Conservation (phyloP, 225 moss, liverwort and hornwort genomes). For the Rhytidiadelphus loreus region DNA sequence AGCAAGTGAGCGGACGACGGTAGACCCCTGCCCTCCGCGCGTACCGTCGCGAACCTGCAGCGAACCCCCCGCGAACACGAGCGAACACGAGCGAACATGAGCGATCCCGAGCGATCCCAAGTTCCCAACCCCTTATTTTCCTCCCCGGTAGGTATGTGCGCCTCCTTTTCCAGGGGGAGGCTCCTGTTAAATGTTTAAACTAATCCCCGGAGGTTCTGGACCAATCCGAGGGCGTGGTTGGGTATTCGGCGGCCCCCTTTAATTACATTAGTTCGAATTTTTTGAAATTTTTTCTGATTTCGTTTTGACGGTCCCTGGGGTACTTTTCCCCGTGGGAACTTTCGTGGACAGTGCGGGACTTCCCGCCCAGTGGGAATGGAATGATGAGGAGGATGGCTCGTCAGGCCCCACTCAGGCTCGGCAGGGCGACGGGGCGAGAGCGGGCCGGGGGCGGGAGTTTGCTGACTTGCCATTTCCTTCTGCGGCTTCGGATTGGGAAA, state of each 20-base stretch:
- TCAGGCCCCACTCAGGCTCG: too few relatives aligned
- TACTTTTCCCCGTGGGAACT: neutral
- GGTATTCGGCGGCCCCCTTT: neutral
- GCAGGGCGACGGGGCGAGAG: too few relatives aligned
- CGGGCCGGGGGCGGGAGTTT: neutral
- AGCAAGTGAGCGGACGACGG: neutral
- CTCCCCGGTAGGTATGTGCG: neutral
- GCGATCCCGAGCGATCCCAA: too few relatives aligned
- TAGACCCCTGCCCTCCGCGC: neutral
- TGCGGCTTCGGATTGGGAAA: neutral
- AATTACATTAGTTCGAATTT: neutral
- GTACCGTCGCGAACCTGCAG: neutral
- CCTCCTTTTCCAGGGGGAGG: neutral
- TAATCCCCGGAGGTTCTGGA: neutral
- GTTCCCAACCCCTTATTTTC: neutral
- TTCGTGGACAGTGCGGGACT: neutral
- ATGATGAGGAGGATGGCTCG: neutral
- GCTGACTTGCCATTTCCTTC: neutral
- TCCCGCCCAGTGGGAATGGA: slow-evolving; percentile 2
- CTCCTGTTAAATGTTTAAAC: neutral
- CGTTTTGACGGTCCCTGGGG: neutral
- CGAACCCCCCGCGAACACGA: neutral
- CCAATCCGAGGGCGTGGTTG: neutral
- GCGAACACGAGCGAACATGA: neutral
- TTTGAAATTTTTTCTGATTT: neutral